These are phyloP conservation scores for Cyclospora cayetanensis DNA, from an alignment of 169 alveolate species.

Conservation along the genomic window DNA sequence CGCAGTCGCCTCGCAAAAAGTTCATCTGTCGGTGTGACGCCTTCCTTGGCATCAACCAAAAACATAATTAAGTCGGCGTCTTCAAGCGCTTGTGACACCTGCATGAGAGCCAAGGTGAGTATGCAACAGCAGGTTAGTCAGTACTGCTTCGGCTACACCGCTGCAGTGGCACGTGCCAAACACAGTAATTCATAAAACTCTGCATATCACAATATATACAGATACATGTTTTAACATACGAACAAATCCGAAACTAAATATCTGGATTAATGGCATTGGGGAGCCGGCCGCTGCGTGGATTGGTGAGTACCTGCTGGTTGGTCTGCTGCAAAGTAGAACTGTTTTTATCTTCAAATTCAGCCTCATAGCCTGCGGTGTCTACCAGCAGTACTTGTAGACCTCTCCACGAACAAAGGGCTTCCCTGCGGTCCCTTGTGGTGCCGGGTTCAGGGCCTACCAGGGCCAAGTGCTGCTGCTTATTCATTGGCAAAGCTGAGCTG, in stretches of 20 bases:
- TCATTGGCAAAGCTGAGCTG: not conserved
- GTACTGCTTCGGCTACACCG: too few species aligned
- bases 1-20: constrained; percentile 71
- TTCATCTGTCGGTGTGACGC: constrained; percentile 82
- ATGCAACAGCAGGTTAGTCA: too few species aligned
- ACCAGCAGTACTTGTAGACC: constrained; percentile 42
- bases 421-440: constrained; percentile 81
- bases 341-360: not conserved
- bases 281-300: not conserved
- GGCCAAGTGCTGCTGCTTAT: constrained; percentile 39
- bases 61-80: constrained; percentile 82
- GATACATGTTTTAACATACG: too few species aligned
- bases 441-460: constrained; percentile 73
- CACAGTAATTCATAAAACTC: not conserved
- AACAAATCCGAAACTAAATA: too few species aligned
- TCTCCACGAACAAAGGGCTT: constrained; percentile 70
- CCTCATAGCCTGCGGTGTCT: constrained; percentile 83
- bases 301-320: constrained; percentile 23
- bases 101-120: too few species aligned
- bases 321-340: not conserved
- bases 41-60: constrained; percentile 84
- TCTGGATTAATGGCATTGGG: not conserved
- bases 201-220: not conserved
- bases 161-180: not conserved
- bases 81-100: constrained; percentile 75